Evolutionary conservation across 2,329 filamentous ascomycete species (phyloP).

Genomic region (Hysterium pulicare): DNA sequence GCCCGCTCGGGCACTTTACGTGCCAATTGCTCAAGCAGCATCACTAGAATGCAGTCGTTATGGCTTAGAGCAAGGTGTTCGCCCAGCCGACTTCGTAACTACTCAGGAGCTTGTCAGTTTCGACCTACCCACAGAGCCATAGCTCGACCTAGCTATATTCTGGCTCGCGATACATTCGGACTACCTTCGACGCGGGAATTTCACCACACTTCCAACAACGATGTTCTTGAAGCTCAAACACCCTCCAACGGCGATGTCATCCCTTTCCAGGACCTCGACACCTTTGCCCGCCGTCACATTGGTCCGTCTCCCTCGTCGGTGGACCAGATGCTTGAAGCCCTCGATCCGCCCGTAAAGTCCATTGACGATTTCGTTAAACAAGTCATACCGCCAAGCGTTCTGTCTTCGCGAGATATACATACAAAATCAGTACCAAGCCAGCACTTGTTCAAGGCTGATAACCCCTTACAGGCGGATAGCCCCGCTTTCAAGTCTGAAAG

Average conservation of each 20-base stretch:
- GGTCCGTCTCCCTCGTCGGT: constrained; percentile 70
- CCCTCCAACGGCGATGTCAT: constrained; percentile 15
- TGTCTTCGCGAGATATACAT: constrained; percentile 62
- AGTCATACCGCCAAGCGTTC: constrained; percentile 76
- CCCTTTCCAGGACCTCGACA: constrained; percentile 51
- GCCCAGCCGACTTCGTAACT: constrained; percentile 23
- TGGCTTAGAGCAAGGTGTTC: constrained; percentile 31
- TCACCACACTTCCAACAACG: constrained; percentile 22
- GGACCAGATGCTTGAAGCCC: constrained; percentile 72
- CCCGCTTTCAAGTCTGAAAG: constrained; percentile 51
- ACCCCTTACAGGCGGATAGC: background rate
- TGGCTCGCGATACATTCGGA: constrained; percentile 12
- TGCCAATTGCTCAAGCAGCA: background rate
- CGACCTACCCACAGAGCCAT: constrained; percentile 19
- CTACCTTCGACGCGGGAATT: constrained; percentile 20
- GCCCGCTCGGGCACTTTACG: background rate
- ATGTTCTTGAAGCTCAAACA: constrained; percentile 27
- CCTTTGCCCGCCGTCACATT: constrained; percentile 81
- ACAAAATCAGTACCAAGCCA: constrained; percentile 13
- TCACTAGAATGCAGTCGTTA: constrained; percentile 24
- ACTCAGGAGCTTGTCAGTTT: constrained; percentile 14
- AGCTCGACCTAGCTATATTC: constrained; percentile 12
- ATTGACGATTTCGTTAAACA: constrained; percentile 82
- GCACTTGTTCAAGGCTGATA: background rate
- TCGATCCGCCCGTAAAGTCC: constrained; percentile 69